Evolutionary conservation across 176 grass and related monocot genomes (phyloP).

Genomic region (Lolium perenne): DNA sequence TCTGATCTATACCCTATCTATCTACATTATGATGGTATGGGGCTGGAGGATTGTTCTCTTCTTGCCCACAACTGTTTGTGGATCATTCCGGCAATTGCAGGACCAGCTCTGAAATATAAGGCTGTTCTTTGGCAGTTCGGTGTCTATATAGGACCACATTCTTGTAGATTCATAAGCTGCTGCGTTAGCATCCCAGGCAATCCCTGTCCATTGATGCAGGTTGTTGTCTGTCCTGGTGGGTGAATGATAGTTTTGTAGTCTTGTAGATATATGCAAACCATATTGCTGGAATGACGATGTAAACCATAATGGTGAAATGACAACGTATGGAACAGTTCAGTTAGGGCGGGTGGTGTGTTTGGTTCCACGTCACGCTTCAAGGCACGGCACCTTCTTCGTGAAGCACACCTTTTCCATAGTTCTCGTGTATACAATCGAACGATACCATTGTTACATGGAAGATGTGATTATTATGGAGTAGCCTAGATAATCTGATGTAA

Average conservation of each 20-base stretch:
- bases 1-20: not conserved
- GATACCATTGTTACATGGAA: not conserved
- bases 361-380: too few relatives aligned
- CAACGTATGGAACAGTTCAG: not conserved
- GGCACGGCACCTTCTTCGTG: too few relatives aligned
- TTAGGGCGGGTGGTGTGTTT: not conserved
- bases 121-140: constrained; percentile 12
- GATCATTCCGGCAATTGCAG: constrained; percentile 1
- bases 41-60: not conserved
- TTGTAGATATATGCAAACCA: not conserved
- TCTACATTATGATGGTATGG: constrained; percentile 18
- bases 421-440: not conserved
- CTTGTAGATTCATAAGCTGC: not conserved
- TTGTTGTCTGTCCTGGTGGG: not conserved
- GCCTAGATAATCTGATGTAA: not conserved
- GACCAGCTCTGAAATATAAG: constrained; percentile 9
- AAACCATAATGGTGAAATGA: too few relatives aligned
- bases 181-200: constrained; percentile 17
- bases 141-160: constrained; percentile 1
- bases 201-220: not conserved
- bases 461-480: not conserved
- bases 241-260: not conserved
- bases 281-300: not conserved
- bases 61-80: not conserved
- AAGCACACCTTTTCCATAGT: not conserved